Evolutionary conservation across 495 filamentous ascomycete species (phyloP), one percentile per base, ranked within the genome.

Genomic region (Penicillium subrubescens): DNA sequence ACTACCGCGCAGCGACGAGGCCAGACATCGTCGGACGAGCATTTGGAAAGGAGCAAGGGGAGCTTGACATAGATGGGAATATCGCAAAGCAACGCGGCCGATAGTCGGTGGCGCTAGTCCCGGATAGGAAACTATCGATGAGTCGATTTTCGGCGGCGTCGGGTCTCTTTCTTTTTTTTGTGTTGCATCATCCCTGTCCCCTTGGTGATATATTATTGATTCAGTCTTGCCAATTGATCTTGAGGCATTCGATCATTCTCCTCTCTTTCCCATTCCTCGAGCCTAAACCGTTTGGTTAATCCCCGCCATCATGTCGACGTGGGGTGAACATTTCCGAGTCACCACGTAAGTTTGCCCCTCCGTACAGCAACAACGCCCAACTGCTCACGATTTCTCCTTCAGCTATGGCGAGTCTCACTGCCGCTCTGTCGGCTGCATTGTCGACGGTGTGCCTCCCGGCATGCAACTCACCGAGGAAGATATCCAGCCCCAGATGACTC

Each of bases 401-500:
- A 94, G 92, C 74, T 93, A 93, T 80, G 92, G 92, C 74, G 92
- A 96, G 81, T 94, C 90, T 46, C 92, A 96, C 78, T 94, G 92
- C 80, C 87, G 86, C 71, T 94, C 92, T n/a, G 92, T 96, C 70
- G 91, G 90, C 75, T 93, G 90, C 75, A 94, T 95, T 55, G 87
- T 96, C 77, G 92, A 96, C 75, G 92, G 92, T 57, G 89, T 86
- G 71, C 95, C 95, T 8, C 93, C 95, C 0, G 93, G 94, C 66
- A 90, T 99, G 84, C 80, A 89, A 66, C 86, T 98, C 73, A 91
- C 89, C 55, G 94, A 97, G 77, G 84, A 81, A 62, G 93, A 97
- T 74, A 95, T 99, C 72, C 95, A 99, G 78, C 91, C 92, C 46
- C 95, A 97, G 77, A 89, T 99, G 86, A 96, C 90, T 33, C 89